Base-by-base conservation (phyloP, 257 asterid genomes). In the Scutellaria minor region DNA sequence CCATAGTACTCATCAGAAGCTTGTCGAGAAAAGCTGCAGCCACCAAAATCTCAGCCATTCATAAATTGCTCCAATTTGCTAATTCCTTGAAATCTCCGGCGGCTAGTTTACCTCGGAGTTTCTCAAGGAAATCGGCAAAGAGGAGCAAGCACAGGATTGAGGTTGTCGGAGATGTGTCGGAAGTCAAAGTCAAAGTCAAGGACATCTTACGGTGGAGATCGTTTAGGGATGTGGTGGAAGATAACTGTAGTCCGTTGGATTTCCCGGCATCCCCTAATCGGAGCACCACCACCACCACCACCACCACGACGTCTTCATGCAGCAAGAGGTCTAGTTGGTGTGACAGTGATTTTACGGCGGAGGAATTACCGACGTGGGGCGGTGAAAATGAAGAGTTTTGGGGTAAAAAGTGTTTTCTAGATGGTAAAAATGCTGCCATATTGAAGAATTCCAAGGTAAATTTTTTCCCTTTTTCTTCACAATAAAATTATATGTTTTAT, bases 151-250 rank as follows among this genome's bases (percentile, higher is more conserved):
- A 42, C 31, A 18, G 42, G 14, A 24, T 55, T 24, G 66, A 40
- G 52, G 5, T 51, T 48, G 22, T 46, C 8, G 70, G 37, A 5
- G 68, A 55, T 12, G 61, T 1, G 35, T 0, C 79, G 52, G 74
- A 55, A 7, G 72, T 48, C 8, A 78, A 68, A 10, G 86, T 85
- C 52, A 87, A 84, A 80, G 96, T 89, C 67, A 92, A 92, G 72
- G 96, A 92, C 69, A 92, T 92, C 68, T 35, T 92, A 13, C 85
- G 95, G 74, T 92, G 93, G 97, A 86, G 78, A 56, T 91, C 97
- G 15, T 89, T 86, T 59, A 61, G 90, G 84, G 92, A 86, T 78
- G 22, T 85, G 74, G 85, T 41, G 56, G 95, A 86, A 50, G 93
- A 88, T 68, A 59, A 58, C 41, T 61, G 83, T 12, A 62, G 77